Conservation (phyloP, 2,329 filamentous ascomycete species). For the Paracorniculantispora psalliotae region DNA sequence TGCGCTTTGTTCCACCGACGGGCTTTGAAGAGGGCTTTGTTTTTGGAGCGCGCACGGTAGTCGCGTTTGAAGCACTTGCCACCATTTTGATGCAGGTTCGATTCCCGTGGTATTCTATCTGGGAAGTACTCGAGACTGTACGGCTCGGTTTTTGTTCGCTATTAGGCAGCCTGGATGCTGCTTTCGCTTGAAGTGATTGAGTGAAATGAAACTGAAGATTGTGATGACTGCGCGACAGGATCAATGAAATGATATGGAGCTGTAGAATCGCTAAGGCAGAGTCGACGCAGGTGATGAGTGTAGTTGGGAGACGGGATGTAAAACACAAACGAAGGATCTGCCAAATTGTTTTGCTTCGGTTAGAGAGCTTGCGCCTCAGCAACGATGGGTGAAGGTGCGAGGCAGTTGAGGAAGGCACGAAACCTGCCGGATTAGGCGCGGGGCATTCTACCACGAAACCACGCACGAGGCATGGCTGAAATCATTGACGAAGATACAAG, state of each 20-base stretch:
- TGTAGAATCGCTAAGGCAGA: constrained; percentile 7
- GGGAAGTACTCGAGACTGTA: too few relatives aligned
- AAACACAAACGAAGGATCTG: too few relatives aligned
- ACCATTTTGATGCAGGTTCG: background rate
- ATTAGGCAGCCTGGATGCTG: background rate
- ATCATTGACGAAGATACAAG: background rate
- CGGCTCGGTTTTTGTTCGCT: background rate
- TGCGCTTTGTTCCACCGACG: background rate
- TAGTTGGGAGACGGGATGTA: background rate
- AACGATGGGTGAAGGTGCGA: background rate
- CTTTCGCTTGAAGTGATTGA: background rate
- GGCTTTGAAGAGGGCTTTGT: background rate
- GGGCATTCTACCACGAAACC: background rate
- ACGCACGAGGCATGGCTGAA: too few relatives aligned
- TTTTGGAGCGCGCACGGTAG: background rate
- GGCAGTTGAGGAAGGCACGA: background rate
- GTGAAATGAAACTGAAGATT: background rate
- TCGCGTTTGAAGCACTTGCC: background rate
- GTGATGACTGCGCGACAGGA: background rate
- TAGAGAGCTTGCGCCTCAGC: background rate
- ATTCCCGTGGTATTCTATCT: too few relatives aligned
- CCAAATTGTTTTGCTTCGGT: background rate
- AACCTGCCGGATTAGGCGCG: background rate
- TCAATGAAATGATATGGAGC: constrained; percentile 3
- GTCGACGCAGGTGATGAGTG: background rate